Evolutionary conservation across 2,329 filamentous ascomycete genomes (phyloP).

Genomic region (Xylariaceae sp.): DNA sequence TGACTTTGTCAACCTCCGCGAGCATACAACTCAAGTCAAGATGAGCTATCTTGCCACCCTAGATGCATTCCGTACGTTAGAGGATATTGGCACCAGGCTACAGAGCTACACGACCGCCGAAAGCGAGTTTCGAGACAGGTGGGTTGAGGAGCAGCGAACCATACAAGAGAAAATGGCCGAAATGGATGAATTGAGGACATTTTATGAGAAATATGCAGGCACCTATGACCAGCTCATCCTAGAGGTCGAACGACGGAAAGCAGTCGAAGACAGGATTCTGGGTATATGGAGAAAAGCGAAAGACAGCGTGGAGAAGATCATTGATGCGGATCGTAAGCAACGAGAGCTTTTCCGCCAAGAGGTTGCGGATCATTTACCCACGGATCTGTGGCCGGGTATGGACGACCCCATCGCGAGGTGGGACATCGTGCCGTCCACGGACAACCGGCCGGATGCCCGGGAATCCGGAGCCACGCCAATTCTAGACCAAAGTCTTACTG

Average conservation of each 20-base stretch:
- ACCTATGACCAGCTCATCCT: constrained; percentile 82
- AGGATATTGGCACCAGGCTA: constrained; percentile 63
- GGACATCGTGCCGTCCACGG: constrained; percentile 43
- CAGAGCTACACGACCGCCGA: constrained; percentile 62
- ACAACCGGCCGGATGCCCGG: constrained; percentile 26
- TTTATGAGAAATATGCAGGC: constrained; percentile 81
- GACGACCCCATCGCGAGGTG: constrained; percentile 53
- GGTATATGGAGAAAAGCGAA: constrained; percentile 73
- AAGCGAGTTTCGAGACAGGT: constrained; percentile 59
- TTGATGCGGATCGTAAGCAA: constrained; percentile 66
- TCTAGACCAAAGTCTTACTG: constrained; percentile 24
- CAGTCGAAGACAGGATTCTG: constrained; percentile 69
- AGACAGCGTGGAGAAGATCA: constrained; percentile 69
- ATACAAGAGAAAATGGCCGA: constrained; percentile 69
- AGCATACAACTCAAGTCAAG: constrained; percentile 56
- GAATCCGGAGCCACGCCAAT: constrained; percentile 16
- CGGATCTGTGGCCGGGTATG: constrained; percentile 81
- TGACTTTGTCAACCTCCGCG: constrained; percentile 59
- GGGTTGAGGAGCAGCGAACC: constrained; percentile 68
- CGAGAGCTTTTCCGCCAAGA: constrained; percentile 76
- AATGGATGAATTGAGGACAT: constrained; percentile 70
- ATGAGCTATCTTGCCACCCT: constrained; percentile 55
- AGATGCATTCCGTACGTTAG: constrained; percentile 61
- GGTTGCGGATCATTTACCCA: constrained; percentile 80
- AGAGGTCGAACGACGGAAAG: constrained; percentile 72